Evolutionary conservation across 2,329 filamentous ascomycete genomes (phyloP).

Genomic region (Colletotrichum aenigma): DNA sequence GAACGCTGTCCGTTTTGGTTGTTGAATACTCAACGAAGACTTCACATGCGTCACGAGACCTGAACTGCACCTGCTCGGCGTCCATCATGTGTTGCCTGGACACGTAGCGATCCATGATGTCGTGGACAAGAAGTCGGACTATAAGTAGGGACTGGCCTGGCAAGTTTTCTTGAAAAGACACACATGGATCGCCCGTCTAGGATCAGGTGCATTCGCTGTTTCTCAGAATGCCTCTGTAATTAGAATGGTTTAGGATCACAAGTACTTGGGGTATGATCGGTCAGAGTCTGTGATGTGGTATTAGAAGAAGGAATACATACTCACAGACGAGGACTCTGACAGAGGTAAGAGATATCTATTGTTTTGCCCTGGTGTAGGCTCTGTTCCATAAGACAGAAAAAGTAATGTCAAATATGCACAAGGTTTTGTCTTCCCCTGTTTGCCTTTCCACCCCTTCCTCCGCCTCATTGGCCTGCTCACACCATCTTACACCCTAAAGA

Average conservation of each 20-base stretch:
- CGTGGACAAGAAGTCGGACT: neutral
- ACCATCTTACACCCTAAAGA: neutral
- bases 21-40: neutral
- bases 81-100: neutral
- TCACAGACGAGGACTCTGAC: neutral
- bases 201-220: neutral
- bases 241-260: neutral
- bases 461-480: neutral
- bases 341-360: neutral
- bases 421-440: neutral
- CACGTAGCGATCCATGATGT: neutral
- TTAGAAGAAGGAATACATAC: neutral
- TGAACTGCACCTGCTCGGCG: neutral
- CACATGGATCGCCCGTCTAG: neutral
- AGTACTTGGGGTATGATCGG: neutral
- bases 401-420: neutral
- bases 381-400: neutral
- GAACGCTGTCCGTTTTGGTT: fast-evolving
- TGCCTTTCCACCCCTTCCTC: neutral
- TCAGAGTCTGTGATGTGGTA: neutral
- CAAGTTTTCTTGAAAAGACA: neutral
- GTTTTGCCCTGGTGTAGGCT: neutral
- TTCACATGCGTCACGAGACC: neutral
- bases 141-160: neutral
- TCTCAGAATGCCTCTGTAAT: neutral